Evolutionary conservation across 116 monocot species (phyloP), one percentile per base, ranked within the genome.

Genomic region (Trichopus zeylanicus): DNA sequence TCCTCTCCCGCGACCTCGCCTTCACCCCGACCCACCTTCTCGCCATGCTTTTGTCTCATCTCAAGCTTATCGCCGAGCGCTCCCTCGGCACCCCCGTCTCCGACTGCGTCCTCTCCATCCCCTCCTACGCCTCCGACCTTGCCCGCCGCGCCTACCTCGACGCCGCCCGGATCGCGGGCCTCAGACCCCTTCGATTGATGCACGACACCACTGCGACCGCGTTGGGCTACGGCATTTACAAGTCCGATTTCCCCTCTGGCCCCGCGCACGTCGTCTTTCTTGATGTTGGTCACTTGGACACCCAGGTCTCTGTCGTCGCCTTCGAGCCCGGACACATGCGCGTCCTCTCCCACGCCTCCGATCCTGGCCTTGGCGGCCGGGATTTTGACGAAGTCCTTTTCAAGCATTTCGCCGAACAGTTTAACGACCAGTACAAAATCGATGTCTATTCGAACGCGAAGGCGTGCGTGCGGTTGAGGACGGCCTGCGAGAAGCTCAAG

Each of bases 401-500:
- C 65, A 34, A 68, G 15, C 59, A 95, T 65, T 87, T 95, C 37
- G 57, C 73, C 0, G 72, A 67, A 29, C 55, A 87, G 39, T 87
- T 95, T 56, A 84, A 72, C 67, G 73, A 65, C 2, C 26, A 71
- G 63, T 78, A 87, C 42, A 30, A 61, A 5, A 78, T 84, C 16
- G 82, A 98, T 59, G 82, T 91, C 18, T 2, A 19, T 21, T 69
- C 69, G 26, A 82, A 82, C 54, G 24, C 49, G 8, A 65, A 81
- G 46, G 98, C 91, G 15, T 37, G 70, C 47, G 60, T 75, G 25
- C 55, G 87, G 61, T 46, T 98, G 62, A 76, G 69, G 67, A 42
- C 63, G 27, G 75, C 84, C 0, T 98, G 98, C 20, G 87, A 91
- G 85, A 91, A 98, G 72, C 63, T 88, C 60, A 98, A 98, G 78